phyloP scores from a whole-genome alignment of 2,329 filamentous ascomycete species.

The Verticillium dahliae region DNA sequence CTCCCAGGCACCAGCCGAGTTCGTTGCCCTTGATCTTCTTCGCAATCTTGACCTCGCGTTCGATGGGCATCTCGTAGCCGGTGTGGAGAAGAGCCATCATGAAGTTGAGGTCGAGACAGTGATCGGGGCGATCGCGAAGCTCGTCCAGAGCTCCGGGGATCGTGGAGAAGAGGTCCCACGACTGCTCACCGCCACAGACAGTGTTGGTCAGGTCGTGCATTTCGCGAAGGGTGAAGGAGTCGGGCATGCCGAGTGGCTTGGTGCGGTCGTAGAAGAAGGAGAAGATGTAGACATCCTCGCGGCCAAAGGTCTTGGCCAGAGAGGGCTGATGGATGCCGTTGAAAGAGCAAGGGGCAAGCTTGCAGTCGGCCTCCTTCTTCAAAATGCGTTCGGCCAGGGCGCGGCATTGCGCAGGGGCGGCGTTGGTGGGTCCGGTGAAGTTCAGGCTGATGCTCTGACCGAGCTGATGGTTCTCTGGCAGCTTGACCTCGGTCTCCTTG shows the following conservation, averaged over 20 bases:
- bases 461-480: constrained; percentile 60
- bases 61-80: constrained; percentile 96
- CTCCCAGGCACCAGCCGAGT: constrained; percentile 94
- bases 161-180: constrained; percentile 75
- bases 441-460: constrained; percentile 63
- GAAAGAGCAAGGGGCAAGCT: constrained; percentile 90
- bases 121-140: constrained; percentile 75
- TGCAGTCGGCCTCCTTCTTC: constrained; percentile 77
- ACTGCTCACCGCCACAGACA: constrained; percentile 72
- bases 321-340: constrained; percentile 94
- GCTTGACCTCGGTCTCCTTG: constrained; percentile 65
- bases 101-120: constrained; percentile 93
- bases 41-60: constrained; percentile 92
- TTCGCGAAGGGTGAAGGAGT: constrained; percentile 88
- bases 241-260: constrained; percentile 92
- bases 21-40: constrained; percentile 99
- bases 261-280: constrained; percentile 98
- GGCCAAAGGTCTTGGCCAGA: constrained; percentile 83
- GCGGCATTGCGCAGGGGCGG: constrained; percentile 81
- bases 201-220: constrained; percentile 77
- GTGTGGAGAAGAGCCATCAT: constrained; percentile 91
- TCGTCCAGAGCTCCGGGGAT: constrained; percentile 75
- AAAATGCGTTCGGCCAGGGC: constrained; percentile 85
- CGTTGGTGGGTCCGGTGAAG: constrained; percentile 76
- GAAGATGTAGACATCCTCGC: constrained; percentile 92